phyloP scores from a whole-genome alignment of 164 flowering plant genomes.

The Magnolia kwangsiensis region DNA sequence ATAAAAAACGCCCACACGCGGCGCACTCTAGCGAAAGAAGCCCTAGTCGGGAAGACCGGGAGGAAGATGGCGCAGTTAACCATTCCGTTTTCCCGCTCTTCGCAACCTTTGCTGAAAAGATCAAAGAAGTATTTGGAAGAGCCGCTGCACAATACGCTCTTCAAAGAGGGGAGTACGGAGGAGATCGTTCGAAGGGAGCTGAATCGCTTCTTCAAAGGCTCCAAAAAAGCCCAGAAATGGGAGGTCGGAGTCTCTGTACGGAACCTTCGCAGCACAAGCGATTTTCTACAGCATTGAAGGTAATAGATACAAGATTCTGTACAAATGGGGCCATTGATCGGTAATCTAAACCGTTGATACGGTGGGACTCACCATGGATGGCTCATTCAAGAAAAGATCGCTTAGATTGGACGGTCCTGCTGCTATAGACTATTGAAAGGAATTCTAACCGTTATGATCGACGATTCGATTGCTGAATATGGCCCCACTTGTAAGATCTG shows the following conservation, averaged over 20 bases:
- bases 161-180: slow-evolving; percentile 64
- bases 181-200: slow-evolving; percentile 50
- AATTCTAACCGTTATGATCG: no score
- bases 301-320: slow-evolving; percentile 9
- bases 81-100: slow-evolving; percentile 2
- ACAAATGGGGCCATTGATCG: no score
- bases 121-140: slow-evolving; percentile 60
- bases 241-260: slow-evolving; percentile 69
- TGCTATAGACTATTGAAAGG: no score
- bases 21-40: no score
- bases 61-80: slow-evolving; percentile 39
- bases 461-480: no score
- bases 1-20: no score
- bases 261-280: slow-evolving; percentile 65
- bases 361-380: no score
- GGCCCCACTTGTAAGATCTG: no score
- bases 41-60: background rate
- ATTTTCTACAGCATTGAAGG: slow-evolving; percentile 72
- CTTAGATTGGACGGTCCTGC: no score
- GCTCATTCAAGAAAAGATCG: no score
- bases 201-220: slow-evolving; percentile 53
- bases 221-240: slow-evolving; percentile 76
- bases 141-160: slow-evolving; percentile 55
- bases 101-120: slow-evolving; percentile 45
- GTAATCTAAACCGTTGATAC: no score